Evolutionary conservation across 2,329 filamentous ascomycete species (phyloP), one percentile per base, ranked within the genome.

Genomic region (Clarireedia homoeocarpa): DNA sequence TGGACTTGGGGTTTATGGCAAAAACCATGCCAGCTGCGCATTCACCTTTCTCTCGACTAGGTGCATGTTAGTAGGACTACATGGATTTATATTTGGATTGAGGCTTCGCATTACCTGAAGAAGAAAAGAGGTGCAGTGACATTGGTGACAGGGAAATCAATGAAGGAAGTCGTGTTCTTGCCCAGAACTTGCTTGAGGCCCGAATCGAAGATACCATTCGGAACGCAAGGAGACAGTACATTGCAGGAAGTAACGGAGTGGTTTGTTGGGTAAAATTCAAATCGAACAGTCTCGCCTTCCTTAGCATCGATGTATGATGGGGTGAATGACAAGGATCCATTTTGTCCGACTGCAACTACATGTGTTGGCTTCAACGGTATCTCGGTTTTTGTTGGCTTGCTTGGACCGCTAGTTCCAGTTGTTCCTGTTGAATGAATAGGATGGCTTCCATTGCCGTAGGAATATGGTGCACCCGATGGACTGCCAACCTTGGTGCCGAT

Each of bases 11-110:
- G 15, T 60, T 60, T n/a, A 56, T 56, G 4, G 52, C 56, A 34
- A 60, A 60, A n/a, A 60, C 53, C 56, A 60, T 60, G 20, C 56
- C 58, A 24, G 54, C 26, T 34, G 58, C 45, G 48, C 58, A 58
- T 27, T 56, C 58, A 34, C 30, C 47, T 23, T 49, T 40, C 47
- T 59, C 51, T 15, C 42, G 46, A 55, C 55, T 58, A 24, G 5
- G 2, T 40, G 20, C 23, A 45, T 12, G 17, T 59, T 51, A 55
- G 48, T 39, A 20, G 20, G 20, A 20, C 20, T 20, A 15, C 40
- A 17, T 6, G 23, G 15, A 12, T 10, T 40, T 12, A 7, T 38
- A 26, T 40, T 23, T 48, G 40, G 20, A 27, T 48, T 17, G 48
- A 20, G 30, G 44, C 4, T 23, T 34, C 14, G 23, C 14, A 52